Conservation (phyloP, 495 filamentous ascomycete species). For the Tuber microsphaerosporum region DNA sequence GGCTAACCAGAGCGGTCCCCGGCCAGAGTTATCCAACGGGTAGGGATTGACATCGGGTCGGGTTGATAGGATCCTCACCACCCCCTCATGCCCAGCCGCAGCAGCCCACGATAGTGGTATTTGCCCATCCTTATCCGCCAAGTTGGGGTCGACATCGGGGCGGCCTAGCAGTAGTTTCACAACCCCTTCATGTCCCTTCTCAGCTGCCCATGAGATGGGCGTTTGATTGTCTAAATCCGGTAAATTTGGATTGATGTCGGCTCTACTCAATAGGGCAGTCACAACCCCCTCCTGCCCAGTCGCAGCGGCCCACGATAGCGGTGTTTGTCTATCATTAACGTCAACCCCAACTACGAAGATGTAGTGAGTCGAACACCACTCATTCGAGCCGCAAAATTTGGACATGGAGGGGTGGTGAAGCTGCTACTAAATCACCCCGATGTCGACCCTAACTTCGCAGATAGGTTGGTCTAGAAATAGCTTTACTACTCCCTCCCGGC, state of each 20-base stretch:
- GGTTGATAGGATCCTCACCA: constrained; percentile 9
- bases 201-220: constrained; percentile 26
- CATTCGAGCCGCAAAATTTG: too few species aligned
- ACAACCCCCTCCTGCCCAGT: constrained; percentile 32
- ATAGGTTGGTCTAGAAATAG: too few species aligned
- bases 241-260: constrained; percentile 13
- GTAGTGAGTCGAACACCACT: too few species aligned
- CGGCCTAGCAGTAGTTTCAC: constrained; percentile 32
- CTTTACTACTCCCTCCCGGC: too few species aligned
- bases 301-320: constrained; percentile 6
- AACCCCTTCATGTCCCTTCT: constrained; percentile 27
- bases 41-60: neutral
- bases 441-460: too few species aligned
- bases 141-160: constrained; percentile 18
- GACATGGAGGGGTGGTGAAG: too few species aligned
- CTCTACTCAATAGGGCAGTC: constrained; percentile 9
- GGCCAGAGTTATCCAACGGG: neutral
- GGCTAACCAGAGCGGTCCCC: neutral
- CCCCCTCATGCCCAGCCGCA: constrained; percentile 13
- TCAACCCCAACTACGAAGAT: too few species aligned
- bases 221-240: constrained; percentile 19
- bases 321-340: neutral
- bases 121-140: constrained; percentile 12
- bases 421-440: too few species aligned
- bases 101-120: constrained; percentile 28